Evolutionary conservation across 2,329 filamentous ascomycete genomes (phyloP), one percentile per base, ranked within the genome.

Genomic region (Lasiodiplodia citricola): DNA sequence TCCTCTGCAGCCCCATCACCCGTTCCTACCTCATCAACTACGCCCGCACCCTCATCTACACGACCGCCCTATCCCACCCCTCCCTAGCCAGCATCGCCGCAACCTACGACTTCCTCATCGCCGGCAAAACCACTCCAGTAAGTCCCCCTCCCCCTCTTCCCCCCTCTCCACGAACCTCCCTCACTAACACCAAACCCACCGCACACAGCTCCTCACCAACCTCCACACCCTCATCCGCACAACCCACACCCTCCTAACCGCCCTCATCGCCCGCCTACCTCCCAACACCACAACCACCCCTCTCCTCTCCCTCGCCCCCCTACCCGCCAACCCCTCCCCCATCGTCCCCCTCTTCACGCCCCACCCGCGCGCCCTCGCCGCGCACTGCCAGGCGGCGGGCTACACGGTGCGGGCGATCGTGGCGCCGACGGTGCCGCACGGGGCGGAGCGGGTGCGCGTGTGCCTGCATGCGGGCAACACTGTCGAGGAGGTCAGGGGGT

Each of bases 381-480:
- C 47, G 21, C 73, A 71, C 41, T 70, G 79, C 23, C 77, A 79
- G 35, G 58, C 70, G 13, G 70, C 58, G 14, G 75, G 75, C 2
- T 78, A 78, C 73, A 77, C 78, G 73, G 76, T 79, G 2, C 72
- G 78, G 54, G 75, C 80, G 0, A 76, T 84, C 1, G 77, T 78
- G 10, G 74, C 77, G 60, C 83, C 82, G 1, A 79, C 79, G 4
- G 82, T 84, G 4, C 80, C 81, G 1, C 72, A 74, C 52, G 81
- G 81, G 0, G 74, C 77, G 23, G 75, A 75, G 57, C 75, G 83
- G n/a, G 73, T 84, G 4, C 75, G 81, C 28, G 69, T 84, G 2
- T 77, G 80, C 21, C 70, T 84, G 38, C 81, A 84, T 70, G 81
- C 81, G 3, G 74, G 74, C 8, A 83, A 83, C 64, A 83, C 80